Evolutionary conservation across 495 filamentous ascomycete genomes (phyloP).

Genomic region (Tuber microsphaerosporum): DNA sequence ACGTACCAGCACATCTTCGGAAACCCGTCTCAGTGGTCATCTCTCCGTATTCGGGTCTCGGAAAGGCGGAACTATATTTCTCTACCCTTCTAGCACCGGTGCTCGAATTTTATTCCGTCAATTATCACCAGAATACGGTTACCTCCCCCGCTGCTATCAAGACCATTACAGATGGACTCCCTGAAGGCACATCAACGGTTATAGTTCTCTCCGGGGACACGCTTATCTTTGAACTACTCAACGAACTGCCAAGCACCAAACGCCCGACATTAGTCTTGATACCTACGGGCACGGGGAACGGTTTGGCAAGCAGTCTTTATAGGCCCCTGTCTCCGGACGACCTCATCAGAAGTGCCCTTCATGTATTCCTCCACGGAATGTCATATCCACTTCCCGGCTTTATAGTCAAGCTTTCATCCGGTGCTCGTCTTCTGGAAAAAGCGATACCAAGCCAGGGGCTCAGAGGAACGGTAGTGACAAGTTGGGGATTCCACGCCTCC

Average conservation of each 20-base stretch:
- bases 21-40: not conserved
- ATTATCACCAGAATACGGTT: not conserved
- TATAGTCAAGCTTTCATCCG: conserved; percentile 58
- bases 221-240: conserved; percentile 69
- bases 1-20: not conserved
- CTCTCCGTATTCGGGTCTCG: not conserved
- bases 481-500: conserved; percentile 79
- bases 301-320: conserved; percentile 61
- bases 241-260: conserved; percentile 48
- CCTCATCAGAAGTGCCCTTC: conserved; percentile 41
- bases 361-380: conserved; percentile 53
- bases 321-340: conserved; percentile 42
- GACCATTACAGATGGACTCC: not conserved
- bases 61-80: not conserved
- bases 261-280: conserved; percentile 58
- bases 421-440: conserved; percentile 44
- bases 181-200: conserved; percentile 43
- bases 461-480: conserved; percentile 73
- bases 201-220: conserved; percentile 82
- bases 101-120: not conserved
- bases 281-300: conserved; percentile 82
- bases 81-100: not conserved
- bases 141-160: not conserved
- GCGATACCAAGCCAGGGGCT: conserved; percentile 43
- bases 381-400: conserved; percentile 52